Percentiles rank a stretch among this genome's conserved stretches.
Evolutionary conservation across 2,329 filamentous ascomycete genomes (phyloP).

Genomic region (Alternaria gansuensis): DNA sequence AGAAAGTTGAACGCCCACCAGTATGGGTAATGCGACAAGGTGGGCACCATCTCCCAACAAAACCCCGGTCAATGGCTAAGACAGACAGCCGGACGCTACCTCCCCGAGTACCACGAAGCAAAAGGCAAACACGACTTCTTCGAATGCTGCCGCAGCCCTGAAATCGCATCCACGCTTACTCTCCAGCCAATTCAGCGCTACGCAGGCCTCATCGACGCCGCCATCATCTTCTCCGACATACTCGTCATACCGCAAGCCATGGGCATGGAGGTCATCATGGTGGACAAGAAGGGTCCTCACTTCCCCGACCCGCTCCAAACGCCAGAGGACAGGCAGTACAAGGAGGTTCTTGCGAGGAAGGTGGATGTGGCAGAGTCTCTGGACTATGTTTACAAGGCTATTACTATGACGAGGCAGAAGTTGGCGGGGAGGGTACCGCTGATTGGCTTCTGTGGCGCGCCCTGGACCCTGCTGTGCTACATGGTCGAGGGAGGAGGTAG

Average conservation of each 20-base stretch:
- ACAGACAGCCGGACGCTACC: slow-evolving; percentile 83
- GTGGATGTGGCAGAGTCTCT: slow-evolving; percentile 88
- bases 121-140: slow-evolving; percentile 95
- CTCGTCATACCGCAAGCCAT: slow-evolving; percentile 97
- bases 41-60: slow-evolving; percentile 52
- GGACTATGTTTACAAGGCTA: slow-evolving; percentile 94
- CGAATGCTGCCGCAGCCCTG: slow-evolving; percentile 92
- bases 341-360: slow-evolving; percentile 74
- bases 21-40: slow-evolving; percentile 99
- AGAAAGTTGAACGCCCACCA: slow-evolving; percentile 89
- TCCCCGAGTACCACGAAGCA: slow-evolving; percentile 96
- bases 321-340: slow-evolving; percentile 85
- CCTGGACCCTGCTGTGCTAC: slow-evolving; percentile 97
- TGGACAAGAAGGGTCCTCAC: slow-evolving; percentile 95
- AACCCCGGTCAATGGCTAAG: slow-evolving; percentile 23
- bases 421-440: slow-evolving; percentile 87
- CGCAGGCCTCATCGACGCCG: slow-evolving; percentile 88
- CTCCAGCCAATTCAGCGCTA: slow-evolving; percentile 95
- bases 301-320: slow-evolving; percentile 85
- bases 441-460: slow-evolving; percentile 95
- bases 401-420: slow-evolving; percentile 89
- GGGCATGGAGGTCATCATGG: slow-evolving; percentile 98
- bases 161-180: slow-evolving; percentile 91
- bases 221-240: slow-evolving; percentile 99
- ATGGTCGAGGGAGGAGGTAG: slow-evolving; percentile 98